phyloP scores from a whole-genome alignment of 768 basidiomycete genomes.

The Trametes cingulata region DNA sequence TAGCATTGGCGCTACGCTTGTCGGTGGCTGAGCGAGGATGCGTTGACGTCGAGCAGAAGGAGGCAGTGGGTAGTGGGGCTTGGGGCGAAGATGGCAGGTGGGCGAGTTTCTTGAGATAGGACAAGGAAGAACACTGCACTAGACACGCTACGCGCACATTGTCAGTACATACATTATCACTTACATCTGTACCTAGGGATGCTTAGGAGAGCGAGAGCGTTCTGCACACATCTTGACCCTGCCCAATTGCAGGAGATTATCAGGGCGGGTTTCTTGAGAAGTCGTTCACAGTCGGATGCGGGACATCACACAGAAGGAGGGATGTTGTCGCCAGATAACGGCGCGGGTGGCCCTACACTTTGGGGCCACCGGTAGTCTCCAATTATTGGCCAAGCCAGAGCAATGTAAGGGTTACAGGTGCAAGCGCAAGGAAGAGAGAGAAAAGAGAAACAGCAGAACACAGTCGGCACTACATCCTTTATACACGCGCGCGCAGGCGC shows the following conservation, averaged over 20 bases:
- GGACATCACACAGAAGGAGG: not conserved
- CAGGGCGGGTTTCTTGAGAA: too few relatives aligned
- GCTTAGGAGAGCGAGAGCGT: not conserved
- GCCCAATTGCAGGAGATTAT: too few relatives aligned
- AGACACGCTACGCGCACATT: not conserved
- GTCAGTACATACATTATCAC: not conserved
- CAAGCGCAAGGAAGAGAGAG: not conserved
- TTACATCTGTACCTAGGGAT: not conserved
- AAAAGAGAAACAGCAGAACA: not conserved
- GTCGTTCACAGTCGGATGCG: too few relatives aligned
- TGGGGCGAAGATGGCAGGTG: too few relatives aligned
- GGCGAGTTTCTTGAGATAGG: too few relatives aligned
- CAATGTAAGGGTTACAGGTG: conserved; percentile 11
- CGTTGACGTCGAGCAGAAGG: not conserved
- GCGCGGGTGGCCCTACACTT: not conserved
- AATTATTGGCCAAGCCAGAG: not conserved
- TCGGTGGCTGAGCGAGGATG: not conserved
- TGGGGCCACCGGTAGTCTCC: conserved; percentile 1
- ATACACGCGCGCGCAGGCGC: not conserved
- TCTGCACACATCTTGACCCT: too few relatives aligned
- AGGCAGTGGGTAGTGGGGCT: not conserved
- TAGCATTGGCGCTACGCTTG: conserved; percentile 13
- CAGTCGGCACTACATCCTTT: not conserved
- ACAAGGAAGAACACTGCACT: too few relatives aligned
- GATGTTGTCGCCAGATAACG: not conserved